These are phyloP conservation scores for Saitozyma podzolica DNA, from an alignment of 768 basidiomycete genomes.

Conservation along the genomic window DNA sequence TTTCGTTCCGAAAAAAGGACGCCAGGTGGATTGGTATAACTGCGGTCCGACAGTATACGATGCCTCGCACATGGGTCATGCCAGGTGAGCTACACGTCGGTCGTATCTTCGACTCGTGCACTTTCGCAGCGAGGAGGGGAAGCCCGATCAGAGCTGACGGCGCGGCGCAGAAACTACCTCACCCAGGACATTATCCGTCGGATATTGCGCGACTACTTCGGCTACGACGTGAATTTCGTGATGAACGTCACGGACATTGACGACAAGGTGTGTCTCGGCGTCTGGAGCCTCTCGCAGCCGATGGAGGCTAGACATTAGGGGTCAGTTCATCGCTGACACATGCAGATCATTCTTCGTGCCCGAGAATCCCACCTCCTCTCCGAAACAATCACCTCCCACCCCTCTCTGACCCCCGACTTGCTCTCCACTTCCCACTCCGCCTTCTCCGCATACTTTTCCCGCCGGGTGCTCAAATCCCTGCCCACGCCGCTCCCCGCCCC, in stretches of 20 bases:
- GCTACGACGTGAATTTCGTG: slow-evolving; percentile 95
- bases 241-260: slow-evolving; percentile 99
- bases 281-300: not conserved
- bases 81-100: slow-evolving; percentile 62
- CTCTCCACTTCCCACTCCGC: slow-evolving; percentile 62
- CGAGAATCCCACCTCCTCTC: slow-evolving; percentile 61
- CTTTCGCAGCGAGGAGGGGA: not conserved
- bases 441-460: slow-evolving; percentile 64
- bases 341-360: slow-evolving; percentile 87
- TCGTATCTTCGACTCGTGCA: not conserved
- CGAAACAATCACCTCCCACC: slow-evolving; percentile 26
- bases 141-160: not conserved
- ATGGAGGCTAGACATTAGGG: too few species aligned
- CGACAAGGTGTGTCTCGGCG: slow-evolving; percentile 71
- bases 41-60: slow-evolving; percentile 99
- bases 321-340: not conserved
- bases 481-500: slow-evolving; percentile 62
- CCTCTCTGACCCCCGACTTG: slow-evolving; percentile 61
- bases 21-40: slow-evolving; percentile 79
- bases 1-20: slow-evolving; percentile 62
- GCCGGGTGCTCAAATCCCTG: slow-evolving; percentile 67
- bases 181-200: slow-evolving; percentile 88
- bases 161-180: slow-evolving; percentile 77
- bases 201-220: slow-evolving; percentile 92
- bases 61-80: slow-evolving; percentile 97